These are phyloP conservation scores for Syzygium malaccense DNA, from an alignment of 441 rosid genomes.

Conservation along the genomic window DNA sequence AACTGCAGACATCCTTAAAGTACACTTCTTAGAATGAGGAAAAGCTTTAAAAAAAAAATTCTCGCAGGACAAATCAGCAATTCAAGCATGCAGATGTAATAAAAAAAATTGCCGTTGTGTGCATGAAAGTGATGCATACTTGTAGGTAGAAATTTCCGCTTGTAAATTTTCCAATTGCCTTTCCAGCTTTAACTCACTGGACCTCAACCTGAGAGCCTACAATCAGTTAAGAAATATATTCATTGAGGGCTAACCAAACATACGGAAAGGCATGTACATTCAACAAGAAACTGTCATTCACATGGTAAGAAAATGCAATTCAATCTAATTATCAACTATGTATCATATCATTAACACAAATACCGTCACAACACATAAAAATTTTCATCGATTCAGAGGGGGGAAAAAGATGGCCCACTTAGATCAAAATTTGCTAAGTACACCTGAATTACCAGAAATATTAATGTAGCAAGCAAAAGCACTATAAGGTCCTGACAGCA, in stretches of 20 bases:
- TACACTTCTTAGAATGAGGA: not conserved
- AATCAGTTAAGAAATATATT: conserved; percentile 1
- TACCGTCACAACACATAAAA: not conserved
- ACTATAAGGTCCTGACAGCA: not conserved
- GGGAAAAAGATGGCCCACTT: not conserved
- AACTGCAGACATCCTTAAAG: not conserved
- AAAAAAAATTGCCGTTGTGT: not conserved
- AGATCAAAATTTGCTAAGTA: not conserved
- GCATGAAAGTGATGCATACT: conserved; percentile 38
- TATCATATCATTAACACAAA: not conserved
- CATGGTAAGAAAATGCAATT: not conserved
- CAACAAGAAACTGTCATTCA: not conserved
- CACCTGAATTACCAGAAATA: not conserved
- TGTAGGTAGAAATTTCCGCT: conserved; percentile 60
- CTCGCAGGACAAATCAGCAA: not conserved
- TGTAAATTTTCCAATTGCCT: conserved; percentile 77
- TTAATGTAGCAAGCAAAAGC: not conserved
- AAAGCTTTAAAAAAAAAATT: not conserved
- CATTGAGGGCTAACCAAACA: not conserved
- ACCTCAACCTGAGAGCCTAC: conserved; percentile 92
- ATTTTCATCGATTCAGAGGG: not conserved
- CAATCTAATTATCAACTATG: not conserved
- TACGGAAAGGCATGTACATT: not conserved
- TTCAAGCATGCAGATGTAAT: not conserved
- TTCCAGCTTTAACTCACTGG: conserved; percentile 91